Evolutionary conservation across 352 stramenopile species (phyloP).

Genomic region (Saprolegnia diclina): DNA sequence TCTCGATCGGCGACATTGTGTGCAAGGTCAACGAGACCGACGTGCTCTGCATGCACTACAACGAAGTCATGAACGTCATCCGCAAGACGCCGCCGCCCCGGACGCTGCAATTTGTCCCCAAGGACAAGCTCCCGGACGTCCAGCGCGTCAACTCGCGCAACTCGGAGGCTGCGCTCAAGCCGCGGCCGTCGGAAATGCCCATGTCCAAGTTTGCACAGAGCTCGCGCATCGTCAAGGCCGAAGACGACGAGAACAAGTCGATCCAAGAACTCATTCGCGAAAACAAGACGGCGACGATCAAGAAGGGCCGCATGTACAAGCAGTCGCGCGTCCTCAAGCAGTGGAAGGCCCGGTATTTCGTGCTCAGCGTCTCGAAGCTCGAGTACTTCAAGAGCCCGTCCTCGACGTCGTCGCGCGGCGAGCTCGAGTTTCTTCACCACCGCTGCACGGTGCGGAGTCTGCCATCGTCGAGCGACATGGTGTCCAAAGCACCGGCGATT

Average conservation of each 20-base stretch:
- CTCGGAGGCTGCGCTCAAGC: constrained; percentile 65
- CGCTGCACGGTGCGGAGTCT: constrained; percentile 73
- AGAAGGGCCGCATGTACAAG: constrained; percentile 86
- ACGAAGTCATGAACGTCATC: constrained; percentile 77
- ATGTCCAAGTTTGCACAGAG: constrained; percentile 42
- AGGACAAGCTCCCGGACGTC: constrained; percentile 78
- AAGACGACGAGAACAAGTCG: constrained; percentile 68
- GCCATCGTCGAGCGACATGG: constrained; percentile 49
- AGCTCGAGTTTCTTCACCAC: constrained; percentile 74
- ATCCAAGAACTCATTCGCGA: constrained; percentile 80
- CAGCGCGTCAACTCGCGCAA: constrained; percentile 77
- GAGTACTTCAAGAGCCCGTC: constrained; percentile 82
- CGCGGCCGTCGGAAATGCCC: constrained; percentile 52
- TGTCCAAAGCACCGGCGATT: constrained; percentile 70
- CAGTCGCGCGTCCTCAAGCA: constrained; percentile 75
- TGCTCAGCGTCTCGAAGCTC: constrained; percentile 80
- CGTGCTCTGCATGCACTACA: constrained; percentile 79
- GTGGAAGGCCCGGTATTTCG: constrained; percentile 86
- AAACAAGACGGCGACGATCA: constrained; percentile 80
- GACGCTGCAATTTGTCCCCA: constrained; percentile 79
- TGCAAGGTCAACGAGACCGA: constrained; percentile 84
- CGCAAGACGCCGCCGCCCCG: constrained; percentile 59
- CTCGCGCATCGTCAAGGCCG: constrained; percentile 66
- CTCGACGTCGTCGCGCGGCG: constrained; percentile 62
- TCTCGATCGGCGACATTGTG: constrained; percentile 78